Base-by-base conservation (phyloP, 2,329 filamentous ascomycete genomes). In the Fusarium falciforme region DNA sequence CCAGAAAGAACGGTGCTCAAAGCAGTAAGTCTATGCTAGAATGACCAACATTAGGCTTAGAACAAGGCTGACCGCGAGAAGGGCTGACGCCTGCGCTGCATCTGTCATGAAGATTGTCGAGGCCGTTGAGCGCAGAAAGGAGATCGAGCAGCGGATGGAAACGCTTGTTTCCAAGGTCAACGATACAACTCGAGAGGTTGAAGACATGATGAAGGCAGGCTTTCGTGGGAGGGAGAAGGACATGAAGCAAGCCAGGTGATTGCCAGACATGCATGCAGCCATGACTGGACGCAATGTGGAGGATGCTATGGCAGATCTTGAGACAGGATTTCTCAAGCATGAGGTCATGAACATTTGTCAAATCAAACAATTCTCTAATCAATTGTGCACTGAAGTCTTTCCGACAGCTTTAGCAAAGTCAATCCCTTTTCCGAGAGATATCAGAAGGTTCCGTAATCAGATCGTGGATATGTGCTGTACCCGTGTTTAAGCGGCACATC, bases 121-220 rank as follows among this genome's bases (percentile, higher is more conserved):
- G 7, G 59, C 76, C 20, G 42, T 70, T 6, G 75, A 82, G 64
- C 72, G 70, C 44, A 77, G 77, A 61, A 73, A 55, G 49, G 66
- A 73, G 1, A 78, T 82, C 12, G 80, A 83, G 63, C 55, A 40
- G 2, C 70, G 68, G 49, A 82, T 82, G 78, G 64, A 67, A 36
- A 66, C 75, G n/a, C 61, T 80, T 29, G 71, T 78, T 7, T 47
- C 33, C 17, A 71, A 69, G 27, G 59, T 79, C 36, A 59, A 79
- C 33, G 47, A 38, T n/a, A 61, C 20, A 9, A 71, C 77, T 27
- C 33, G 61, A 7, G 71, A 77, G 22, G 55, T 81, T 1, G 82
- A 83, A 47, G 73, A 62, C 0, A 79, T 80, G 75, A 80, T 83
- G 72, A 63, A 78, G 67, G 73, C 63, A 6, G 81, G 78, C 0